Evolutionary conservation across 139 green algal species (phyloP).

Genomic region (Chlorella sp.): DNA sequence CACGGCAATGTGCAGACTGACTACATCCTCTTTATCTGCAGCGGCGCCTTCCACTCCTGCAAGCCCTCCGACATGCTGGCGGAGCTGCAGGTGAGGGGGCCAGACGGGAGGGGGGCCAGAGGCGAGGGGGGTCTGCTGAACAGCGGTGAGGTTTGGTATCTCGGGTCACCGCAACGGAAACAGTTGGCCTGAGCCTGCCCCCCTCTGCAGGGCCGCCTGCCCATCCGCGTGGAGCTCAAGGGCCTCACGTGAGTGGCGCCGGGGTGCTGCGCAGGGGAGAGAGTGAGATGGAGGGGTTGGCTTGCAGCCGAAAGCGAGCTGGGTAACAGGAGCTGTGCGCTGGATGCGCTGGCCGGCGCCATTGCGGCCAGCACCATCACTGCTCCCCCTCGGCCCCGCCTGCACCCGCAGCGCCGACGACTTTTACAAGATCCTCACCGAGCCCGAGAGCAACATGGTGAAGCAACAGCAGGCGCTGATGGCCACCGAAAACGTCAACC

Average conservation of each 20-base stretch:
- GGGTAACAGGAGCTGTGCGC: too few species aligned
- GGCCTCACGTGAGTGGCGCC: constrained; percentile 63
- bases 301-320: too few species aligned
- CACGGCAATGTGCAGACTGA: constrained; percentile 96
- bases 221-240: constrained; percentile 96
- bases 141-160: too few species aligned
- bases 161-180: too few species aligned
- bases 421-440: constrained; percentile 69
- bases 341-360: too few species aligned
- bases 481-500: constrained; percentile 87
- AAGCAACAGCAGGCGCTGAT: constrained; percentile 93
- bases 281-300: too few species aligned
- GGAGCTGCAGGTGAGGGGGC: constrained; percentile 55
- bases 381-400: neutral
- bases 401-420: constrained; percentile 34
- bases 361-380: neutral
- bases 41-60: constrained; percentile 90
- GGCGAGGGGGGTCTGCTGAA: too few species aligned
- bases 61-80: constrained; percentile 93
- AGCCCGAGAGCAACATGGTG: constrained; percentile 86
- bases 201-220: constrained; percentile 75
- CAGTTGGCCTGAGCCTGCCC: too few species aligned
- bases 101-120: too few species aligned
- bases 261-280: too few species aligned
- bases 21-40: constrained; percentile 97